Base-by-base conservation (phyloP, 2,329 filamentous ascomycete genomes). In the Diaporthe humulicola region DNA sequence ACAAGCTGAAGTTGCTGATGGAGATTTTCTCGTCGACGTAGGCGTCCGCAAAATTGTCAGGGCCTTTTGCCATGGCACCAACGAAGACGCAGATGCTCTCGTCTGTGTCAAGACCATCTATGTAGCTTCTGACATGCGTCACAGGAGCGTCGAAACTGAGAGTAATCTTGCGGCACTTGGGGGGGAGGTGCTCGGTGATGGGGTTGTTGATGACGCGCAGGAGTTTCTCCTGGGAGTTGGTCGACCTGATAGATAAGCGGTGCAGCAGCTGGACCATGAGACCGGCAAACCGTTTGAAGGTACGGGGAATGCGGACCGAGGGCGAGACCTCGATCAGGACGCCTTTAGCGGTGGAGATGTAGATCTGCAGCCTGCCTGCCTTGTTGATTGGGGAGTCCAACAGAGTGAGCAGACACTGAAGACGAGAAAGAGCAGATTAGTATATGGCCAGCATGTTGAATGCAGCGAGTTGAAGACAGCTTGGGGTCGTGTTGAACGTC, bases 301-400 rank as follows among this genome's bases (percentile, higher is more conserved):
- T 99, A 85, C 97, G 93, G 69, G 97, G 97, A 78, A 99, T 98
- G 81, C 97, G 95, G 74, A 99, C 97, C 12, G 95, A 96, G n/a
- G 97, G 97, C 81, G 95, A 98, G 78, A 99, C 96, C 86, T 98
- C 95, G 81, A 99, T 99, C 79, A 99, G 89, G 48, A 98, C 96
- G 70, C 97, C 96, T 86, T 98, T 98, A 78, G 96, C 95, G 7
- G 97, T 98, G 85, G 98, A 96, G 78, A 99, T 98, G 87, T 97
- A 99, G 82, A 99, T 98, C 86, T 99, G 97, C 52, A 99, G 92
- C 85, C 93, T 96, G 81, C 97, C 97, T 74, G 96, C 96, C 86
- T 99, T 99, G 90, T 99, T 99, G 89, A 98, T 94, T 64, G 97
- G 97, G 28, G 97, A 99, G 84, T 99, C 97, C 81, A 99, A 93